Evolutionary conservation across 164 flowering plant species (phyloP), one percentile per base, ranked within the genome.

Genomic region (Chimonanthus salicifolius): DNA sequence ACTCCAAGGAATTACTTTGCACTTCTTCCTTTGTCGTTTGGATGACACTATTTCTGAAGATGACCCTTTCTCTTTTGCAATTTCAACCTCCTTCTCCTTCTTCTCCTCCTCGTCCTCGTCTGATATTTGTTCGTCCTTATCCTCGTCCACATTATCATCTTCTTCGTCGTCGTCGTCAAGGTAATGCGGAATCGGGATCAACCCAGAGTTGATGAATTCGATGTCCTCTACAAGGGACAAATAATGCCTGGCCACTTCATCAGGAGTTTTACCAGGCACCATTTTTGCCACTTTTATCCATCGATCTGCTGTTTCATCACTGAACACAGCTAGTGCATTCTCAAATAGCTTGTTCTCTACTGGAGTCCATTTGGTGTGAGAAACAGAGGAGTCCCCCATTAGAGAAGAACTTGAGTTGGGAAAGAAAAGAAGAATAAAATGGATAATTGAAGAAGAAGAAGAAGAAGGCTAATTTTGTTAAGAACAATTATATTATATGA

Each of bases 261-360:
- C 78, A 9, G 70, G 5, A 3, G 77, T 80, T 62, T 82, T 84
- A 47, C 82, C 81, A 0, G 86, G 84, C 15, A 87, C 16, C 68
- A 51, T 75, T 0, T 49, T 11, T 4, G 84, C 83, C 5, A 87
- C 68, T 11, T 75, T 73, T 58, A 72, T 71, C 62, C 80, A 78
- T 6, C 72, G 47, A 10, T 72, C 74, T 3, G 80, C 78, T 11
- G 77, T 5, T 6, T 68, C 64, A 18, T 51, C 68, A 10, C 16
- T 11, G 5, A 70, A n/a, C 49, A 68, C 72, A 7, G 82, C 84
- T 2, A 84, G 6, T 5, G 78, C 82, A 49, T 68, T 76, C 72
- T 86, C 86, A 67, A 87, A 83, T 45, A 58, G 9, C 74, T 83
- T 81, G 81, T 83, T 80, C 75, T 85, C 85, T 3, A 77, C 47